Conservation (phyloP, 2,329 filamentous ascomycete species). For the Biscogniauxia mediterranea region DNA sequence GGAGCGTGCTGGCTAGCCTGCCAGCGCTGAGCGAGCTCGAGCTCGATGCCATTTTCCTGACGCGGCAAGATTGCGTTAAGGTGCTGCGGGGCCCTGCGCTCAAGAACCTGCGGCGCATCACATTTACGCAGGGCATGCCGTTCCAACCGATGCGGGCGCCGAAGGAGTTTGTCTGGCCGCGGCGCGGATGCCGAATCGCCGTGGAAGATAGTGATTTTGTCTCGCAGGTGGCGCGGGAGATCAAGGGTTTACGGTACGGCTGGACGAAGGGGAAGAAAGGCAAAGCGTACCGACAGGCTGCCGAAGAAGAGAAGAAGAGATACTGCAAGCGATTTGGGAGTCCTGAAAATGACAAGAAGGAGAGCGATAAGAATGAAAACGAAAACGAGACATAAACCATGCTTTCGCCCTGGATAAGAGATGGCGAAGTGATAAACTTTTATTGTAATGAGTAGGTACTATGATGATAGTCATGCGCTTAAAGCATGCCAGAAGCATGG, state of each 20-base stretch:
- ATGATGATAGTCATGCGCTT: too few relatives aligned
- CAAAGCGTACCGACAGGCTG: background rate
- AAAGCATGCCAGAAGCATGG: too few relatives aligned
- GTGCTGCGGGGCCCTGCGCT: slow-evolving; percentile 7
- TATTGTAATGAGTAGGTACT: too few relatives aligned
- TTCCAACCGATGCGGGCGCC: background rate
- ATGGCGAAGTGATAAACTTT: too few relatives aligned
- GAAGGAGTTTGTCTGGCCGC: slow-evolving; percentile 14
- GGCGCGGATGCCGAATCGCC: background rate
- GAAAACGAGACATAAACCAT: background rate
- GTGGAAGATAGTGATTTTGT: slow-evolving; percentile 10
- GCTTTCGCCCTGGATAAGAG: background rate
- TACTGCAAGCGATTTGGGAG: slow-evolving; percentile 1
- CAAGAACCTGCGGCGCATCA: slow-evolving; percentile 7
- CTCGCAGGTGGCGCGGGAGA: slow-evolving; percentile 6
- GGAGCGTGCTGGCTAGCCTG: slow-evolving; percentile 3
- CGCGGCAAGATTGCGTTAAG: background rate
- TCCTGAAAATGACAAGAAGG: background rate
- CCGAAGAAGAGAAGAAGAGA: background rate
- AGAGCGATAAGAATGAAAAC: background rate
- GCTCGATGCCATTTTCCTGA: slow-evolving; percentile 14
- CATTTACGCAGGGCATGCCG: slow-evolving; percentile 10
- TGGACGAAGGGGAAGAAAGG: slow-evolving; percentile 3
- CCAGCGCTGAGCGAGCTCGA: slow-evolving; percentile 11
- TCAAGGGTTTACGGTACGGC: slow-evolving; percentile 8